Base-by-base conservation (phyloP, 805 yeast genomes). In the Isabelozyma pseudorhagii region DNA sequence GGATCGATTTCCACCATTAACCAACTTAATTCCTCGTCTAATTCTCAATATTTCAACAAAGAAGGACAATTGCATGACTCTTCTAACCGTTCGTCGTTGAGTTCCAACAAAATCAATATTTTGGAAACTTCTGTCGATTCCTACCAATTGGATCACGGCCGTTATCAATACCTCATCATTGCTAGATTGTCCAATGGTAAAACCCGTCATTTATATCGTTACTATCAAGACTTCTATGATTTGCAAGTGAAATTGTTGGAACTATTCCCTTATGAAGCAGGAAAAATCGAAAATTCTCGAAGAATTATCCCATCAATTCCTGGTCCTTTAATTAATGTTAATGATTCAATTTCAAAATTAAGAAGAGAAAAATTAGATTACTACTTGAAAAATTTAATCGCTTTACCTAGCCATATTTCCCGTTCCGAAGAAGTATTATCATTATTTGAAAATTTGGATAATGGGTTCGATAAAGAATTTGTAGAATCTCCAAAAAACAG, bases 141-240 rank as follows among this genome's bases (percentile, higher is more conserved):
- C 3, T 90, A 85, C 66, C 84, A 86, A 38, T 79, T 85, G 53
- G 92, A 89, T 50, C 88, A 87, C 51, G 96, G 93, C 14, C 80
- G 96, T 53, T 93, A 89, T 68, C 93, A 96, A 89, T 93, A 87
- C 69, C 78, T 89, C 49, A 80, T 93, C 4, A 73, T 79, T 34
- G 89, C 87, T 25, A 76, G 79, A 49, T 68, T 89, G 55, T 77
- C 85, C 14, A 82, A 84, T 62, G 94, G 93, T n/a, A 76, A 77
- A 46, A 65, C 69, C 17, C 77, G 97, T 50, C 81, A 83, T 51
- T 72, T 94, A 54, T 90, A 94, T 67, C 79, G 99, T 51, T 92
- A 80, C 69, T 94, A 94, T 69, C 97, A 93, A 66, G 99, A 94
- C 70, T 94, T 94, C 64, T 94, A 92, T 67, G 96, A 94, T 64